A percentile compares a stretch with the other conserved stretches of the same genome.
phyloP scores from a whole-genome alignment of 306 rosid genomes.

The Cercis canadensis region DNA sequence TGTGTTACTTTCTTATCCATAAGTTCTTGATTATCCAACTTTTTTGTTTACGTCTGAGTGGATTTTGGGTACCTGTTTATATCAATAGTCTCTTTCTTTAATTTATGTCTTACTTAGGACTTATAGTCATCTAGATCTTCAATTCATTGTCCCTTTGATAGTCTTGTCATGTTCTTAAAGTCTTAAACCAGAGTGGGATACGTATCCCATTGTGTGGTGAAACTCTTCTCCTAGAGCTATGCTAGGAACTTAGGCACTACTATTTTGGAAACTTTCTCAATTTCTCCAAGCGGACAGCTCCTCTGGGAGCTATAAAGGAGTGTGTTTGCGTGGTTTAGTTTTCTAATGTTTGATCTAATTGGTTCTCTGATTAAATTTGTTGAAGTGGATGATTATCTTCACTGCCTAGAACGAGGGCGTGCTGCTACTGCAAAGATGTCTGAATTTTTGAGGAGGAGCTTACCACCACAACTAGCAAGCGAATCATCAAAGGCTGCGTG shows the following conservation, averaged over 20 bases:
- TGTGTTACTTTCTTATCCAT: slow-evolving; percentile 5
- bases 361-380: slow-evolving; percentile 36
- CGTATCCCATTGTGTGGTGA: background rate
- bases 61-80: background rate
- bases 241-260: slow-evolving; percentile 2
- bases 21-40: background rate
- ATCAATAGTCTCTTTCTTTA: background rate
- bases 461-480: slow-evolving; percentile 53
- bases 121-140: background rate
- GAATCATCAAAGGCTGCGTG: slow-evolving; percentile 51
- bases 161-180: background rate
- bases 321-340: slow-evolving; percentile 1
- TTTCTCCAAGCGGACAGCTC: too few relatives aligned
- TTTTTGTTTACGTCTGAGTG: background rate
- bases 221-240: background rate
- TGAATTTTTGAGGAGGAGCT: slow-evolving; percentile 71
- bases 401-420: slow-evolving; percentile 85
- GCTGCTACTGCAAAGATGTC: slow-evolving; percentile 79
- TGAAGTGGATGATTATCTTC: slow-evolving; percentile 83
- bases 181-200: background rate
- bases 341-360: slow-evolving; percentile 34
- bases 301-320: too few relatives aligned
- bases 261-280: background rate
- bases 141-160: background rate
- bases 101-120: too few relatives aligned